phyloP scores from a whole-genome alignment of 2,329 filamentous ascomycete species.

The Venturia pyrina region DNA sequence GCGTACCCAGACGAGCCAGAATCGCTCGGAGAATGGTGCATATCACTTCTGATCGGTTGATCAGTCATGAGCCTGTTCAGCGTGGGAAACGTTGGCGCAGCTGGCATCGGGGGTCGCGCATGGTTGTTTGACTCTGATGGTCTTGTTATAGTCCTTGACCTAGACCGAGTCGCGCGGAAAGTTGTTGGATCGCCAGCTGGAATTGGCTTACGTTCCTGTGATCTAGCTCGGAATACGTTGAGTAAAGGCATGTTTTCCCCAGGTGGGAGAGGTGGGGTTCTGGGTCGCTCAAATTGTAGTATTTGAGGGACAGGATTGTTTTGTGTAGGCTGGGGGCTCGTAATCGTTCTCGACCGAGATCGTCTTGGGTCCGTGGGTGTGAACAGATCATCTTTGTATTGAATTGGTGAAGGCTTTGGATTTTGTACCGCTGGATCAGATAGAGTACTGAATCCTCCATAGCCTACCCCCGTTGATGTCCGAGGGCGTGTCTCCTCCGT shows the following conservation, averaged over 20 bases:
- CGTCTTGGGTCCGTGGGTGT: not conserved
- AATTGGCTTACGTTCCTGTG: not conserved
- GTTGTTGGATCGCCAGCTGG: not conserved
- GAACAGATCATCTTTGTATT: not conserved
- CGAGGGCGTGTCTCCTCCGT: conserved; percentile 2
- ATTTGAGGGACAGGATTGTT: not conserved
- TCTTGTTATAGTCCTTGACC: conserved; percentile 3
- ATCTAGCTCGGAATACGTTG: not conserved
- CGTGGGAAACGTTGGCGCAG: not conserved
- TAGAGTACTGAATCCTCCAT: not conserved
- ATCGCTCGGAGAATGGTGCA: conserved; percentile 28
- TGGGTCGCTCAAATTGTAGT: not conserved
- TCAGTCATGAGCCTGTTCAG: not conserved
- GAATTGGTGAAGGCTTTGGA: not conserved
- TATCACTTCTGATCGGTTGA: not conserved
- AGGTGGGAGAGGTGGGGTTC: not conserved
- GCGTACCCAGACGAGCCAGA: conserved; percentile 28
- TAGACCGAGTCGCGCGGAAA: not conserved
- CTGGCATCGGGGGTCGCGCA: not conserved
- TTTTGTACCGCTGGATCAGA: conserved; percentile 4
- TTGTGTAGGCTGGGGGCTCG: not conserved
- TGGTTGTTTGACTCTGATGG: not conserved
- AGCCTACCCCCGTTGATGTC: not conserved
- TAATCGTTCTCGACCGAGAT: not conserved
- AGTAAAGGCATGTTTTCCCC: not conserved